These are phyloP conservation scores for Ceratobasidium sp. DNA, from an alignment of 1,284 basidiomycete species.

Conservation along the genomic window DNA sequence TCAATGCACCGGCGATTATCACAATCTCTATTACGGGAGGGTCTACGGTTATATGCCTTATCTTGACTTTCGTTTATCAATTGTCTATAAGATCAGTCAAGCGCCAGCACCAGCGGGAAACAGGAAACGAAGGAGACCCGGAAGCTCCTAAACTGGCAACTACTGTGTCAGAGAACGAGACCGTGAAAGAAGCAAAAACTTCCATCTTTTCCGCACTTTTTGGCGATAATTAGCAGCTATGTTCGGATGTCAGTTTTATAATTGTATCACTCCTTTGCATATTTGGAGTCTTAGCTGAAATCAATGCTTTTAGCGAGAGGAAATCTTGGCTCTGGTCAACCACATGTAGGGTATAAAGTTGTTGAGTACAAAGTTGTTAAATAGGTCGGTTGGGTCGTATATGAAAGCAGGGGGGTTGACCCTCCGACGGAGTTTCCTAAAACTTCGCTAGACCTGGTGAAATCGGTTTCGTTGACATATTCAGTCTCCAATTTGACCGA, in stretches of 20 bases:
- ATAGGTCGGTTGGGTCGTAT: too few relatives aligned
- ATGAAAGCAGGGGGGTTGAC: too few relatives aligned
- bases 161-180: not conserved
- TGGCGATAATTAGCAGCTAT: not conserved
- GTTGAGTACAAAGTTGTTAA: too few relatives aligned
- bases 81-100: slow-evolving; percentile 6
- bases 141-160: not conserved
- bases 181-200: not conserved
- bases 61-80: slow-evolving; percentile 16
- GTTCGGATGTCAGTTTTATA: slow-evolving; percentile 1
- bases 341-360: too few relatives aligned
- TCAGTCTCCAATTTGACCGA: too few relatives aligned
- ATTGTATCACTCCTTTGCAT: too few relatives aligned
- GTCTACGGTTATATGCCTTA: slow-evolving; percentile 21
- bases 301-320: too few relatives aligned
- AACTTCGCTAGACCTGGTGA: too few relatives aligned
- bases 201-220: not conserved
- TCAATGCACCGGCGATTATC: slow-evolving; percentile 17
- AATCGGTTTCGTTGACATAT: too few relatives aligned
- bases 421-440: too few relatives aligned
- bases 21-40: slow-evolving; percentile 16
- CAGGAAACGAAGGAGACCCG: not conserved
- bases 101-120: slow-evolving; percentile 1
- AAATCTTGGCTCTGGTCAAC: too few relatives aligned
- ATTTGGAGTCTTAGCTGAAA: too few relatives aligned